Evolutionary conservation across 2,329 filamentous ascomycete species (phyloP), one percentile per base, ranked within the genome.

Genomic region (Sclerotinia sclerotiorum): DNA sequence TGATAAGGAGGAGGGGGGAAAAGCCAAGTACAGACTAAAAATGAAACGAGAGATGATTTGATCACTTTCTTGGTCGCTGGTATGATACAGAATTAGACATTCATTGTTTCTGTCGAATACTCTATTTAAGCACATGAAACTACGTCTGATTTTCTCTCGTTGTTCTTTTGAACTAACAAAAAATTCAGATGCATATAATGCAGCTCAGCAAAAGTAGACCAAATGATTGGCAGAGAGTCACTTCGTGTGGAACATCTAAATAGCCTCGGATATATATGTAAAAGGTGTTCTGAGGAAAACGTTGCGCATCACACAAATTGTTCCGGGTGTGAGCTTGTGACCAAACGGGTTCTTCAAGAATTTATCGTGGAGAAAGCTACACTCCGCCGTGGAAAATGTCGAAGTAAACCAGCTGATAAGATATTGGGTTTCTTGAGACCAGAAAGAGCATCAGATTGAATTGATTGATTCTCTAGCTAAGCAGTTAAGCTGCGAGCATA

Each of bases 61-160:
- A 90, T 91, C 71, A 84, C 89, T 0, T 91, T 92, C 71, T 77
- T 92, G 13, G 88, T 48, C 88, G 82, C 78, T 76, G 71, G 75
- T 65, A 27, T 15, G 61, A 24, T 21, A 29, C 3, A 35, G 13
- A 24, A 17, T n/a, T 24, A 3, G 44, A 52, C 17, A 19, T 4
- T 17, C 4, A 15, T 15, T 15, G 10, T n/a, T 51, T n/a, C 27
- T 57, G 19, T 84, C 84, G 91, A 78, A 86, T 84, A 5, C 64
- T 15, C 67, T 60, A 64, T 57, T 27, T 76, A 79, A 72, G 82
- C 88, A 3, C 88, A 91, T 70, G 90, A 92, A 73, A 93, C 91
- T 0, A 90, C 90, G 0, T 80, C 81, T 29, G 83, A 83, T 19
- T 76, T 84, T 8, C 76, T 87, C 42, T 79, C 82, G 7, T 86